Conservation (phyloP, 345 rosid species). For the Rhodamnia rubescens region DNA sequence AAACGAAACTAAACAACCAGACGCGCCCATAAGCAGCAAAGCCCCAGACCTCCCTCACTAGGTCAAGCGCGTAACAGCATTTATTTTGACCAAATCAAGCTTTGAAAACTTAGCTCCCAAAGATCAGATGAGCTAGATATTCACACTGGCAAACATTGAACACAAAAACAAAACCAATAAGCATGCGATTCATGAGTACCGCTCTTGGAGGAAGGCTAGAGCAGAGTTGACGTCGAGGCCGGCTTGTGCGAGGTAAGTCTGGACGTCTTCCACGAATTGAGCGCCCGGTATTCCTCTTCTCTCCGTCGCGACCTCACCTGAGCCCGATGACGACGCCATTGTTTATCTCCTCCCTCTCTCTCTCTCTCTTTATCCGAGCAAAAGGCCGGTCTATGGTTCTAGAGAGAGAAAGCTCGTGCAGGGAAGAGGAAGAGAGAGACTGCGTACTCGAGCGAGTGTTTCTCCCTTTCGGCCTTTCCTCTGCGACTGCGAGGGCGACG, state of each 20-base stretch:
- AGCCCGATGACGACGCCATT: constrained; percentile 1
- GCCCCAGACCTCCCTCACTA: background rate
- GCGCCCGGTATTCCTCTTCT: constrained; percentile 98
- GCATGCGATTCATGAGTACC: constrained; percentile 20
- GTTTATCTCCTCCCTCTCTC: background rate
- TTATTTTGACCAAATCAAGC: background rate
- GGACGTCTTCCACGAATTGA: constrained; percentile 89
- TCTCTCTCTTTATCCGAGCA: background rate
- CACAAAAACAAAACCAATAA: background rate
- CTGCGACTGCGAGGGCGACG: background rate
- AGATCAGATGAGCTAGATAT: background rate
- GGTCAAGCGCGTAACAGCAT: background rate
- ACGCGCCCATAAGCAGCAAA: background rate
- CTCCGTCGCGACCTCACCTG: constrained; percentile 27
- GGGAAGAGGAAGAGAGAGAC: background rate
- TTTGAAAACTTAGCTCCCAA: background rate
- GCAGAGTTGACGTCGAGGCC: constrained; percentile 82
- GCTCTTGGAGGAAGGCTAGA: constrained; percentile 94
- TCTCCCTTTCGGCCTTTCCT: background rate
- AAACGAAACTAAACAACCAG: background rate
- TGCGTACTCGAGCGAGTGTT: background rate
- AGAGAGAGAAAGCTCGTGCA: background rate
- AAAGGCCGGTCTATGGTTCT: background rate
- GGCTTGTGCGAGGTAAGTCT: constrained; percentile 64
- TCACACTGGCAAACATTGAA: background rate